phyloP scores from a whole-genome alignment of 768 basidiomycete species.

The Clathrus columnatus region DNA sequence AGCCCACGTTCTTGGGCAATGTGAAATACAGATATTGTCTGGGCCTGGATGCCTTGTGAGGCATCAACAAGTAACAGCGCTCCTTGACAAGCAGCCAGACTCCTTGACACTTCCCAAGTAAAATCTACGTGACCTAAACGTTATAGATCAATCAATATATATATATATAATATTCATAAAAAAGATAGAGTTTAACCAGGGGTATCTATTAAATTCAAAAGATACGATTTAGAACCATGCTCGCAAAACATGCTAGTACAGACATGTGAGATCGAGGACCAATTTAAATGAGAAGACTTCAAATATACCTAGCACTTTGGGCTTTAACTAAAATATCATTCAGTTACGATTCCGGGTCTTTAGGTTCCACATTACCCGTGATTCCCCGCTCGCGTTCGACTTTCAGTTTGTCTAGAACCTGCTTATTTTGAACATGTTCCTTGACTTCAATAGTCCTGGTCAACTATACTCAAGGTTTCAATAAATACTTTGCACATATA shows the following conservation, averaged over 20 bases:
- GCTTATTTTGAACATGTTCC: slow-evolving; percentile 60
- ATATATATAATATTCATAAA: background rate
- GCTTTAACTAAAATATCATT: slow-evolving; percentile 63
- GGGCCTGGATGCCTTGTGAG: slow-evolving; percentile 97
- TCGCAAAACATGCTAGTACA: slow-evolving; percentile 66
- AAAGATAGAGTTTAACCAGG: slow-evolving; percentile 37
- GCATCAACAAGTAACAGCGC: slow-evolving; percentile 82
- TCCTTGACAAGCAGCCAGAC: slow-evolving; percentile 88
- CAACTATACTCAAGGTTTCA: slow-evolving; percentile 39
- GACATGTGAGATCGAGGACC: background rate
- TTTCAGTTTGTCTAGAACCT: slow-evolving; percentile 89
- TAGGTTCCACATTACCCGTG: slow-evolving; percentile 46
- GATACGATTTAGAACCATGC: slow-evolving; percentile 44
- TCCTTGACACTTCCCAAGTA: slow-evolving; percentile 91
- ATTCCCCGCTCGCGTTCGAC: slow-evolving; percentile 96
- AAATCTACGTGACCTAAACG: slow-evolving; percentile 92
- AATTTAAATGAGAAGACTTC: background rate
- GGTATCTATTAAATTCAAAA: slow-evolving; percentile 94
- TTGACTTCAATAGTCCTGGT: slow-evolving; percentile 78
- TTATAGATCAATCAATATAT: background rate
- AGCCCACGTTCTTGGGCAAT: slow-evolving; percentile 74
- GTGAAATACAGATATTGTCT: slow-evolving; percentile 92
- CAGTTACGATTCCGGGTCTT: background rate
- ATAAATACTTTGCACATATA: slow-evolving; percentile 10
- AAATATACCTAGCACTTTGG: slow-evolving; percentile 72